A percentile compares a stretch with the other conserved stretches of the same genome.
phyloP scores from a whole-genome alignment of 495 filamentous ascomycete genomes.

The Parathielavia hyrcaniae region DNA sequence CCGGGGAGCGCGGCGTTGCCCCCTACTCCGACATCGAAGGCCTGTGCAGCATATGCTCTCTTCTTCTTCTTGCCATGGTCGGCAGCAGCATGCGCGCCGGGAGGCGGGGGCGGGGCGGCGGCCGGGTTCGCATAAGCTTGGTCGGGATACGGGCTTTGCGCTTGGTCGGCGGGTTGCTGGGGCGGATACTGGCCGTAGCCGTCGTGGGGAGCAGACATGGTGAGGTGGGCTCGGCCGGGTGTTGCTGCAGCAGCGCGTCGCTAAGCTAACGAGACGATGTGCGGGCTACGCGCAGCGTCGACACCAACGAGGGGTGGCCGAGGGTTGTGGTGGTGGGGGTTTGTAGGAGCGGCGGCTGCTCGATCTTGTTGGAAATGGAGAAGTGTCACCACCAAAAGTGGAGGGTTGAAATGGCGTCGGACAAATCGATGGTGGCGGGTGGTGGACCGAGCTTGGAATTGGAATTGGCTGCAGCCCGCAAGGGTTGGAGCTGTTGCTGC shows the following conservation, averaged over 20 bases:
- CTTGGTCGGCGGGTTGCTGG: constrained; percentile 49
- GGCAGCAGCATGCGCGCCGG: constrained; percentile 36
- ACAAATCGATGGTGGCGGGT: constrained; percentile 12
- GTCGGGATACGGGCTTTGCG: constrained; percentile 36
- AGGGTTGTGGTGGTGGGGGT: not conserved
- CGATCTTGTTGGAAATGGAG: constrained; percentile 4
- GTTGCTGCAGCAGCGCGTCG: constrained; percentile 12
- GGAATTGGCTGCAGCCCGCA: constrained; percentile 12
- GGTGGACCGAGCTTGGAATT: constrained; percentile 19
- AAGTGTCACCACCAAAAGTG: no score
- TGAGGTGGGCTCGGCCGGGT: constrained; percentile 27
- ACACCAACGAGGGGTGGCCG: constrained; percentile 2
- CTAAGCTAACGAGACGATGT: not conserved
- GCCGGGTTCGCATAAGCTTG: constrained; percentile 35
- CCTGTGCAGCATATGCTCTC: constrained; percentile 85
- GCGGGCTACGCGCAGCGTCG: constrained; percentile 15
- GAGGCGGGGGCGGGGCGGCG: constrained; percentile 36
- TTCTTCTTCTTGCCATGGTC: constrained; percentile 70
- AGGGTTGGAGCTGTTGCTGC: constrained; percentile 19
- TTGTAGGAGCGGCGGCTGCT: not conserved
- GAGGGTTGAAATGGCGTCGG: constrained; percentile 9
- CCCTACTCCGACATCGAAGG: constrained; percentile 86
- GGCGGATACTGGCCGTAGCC: constrained; percentile 56
- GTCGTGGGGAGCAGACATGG: constrained; percentile 52
- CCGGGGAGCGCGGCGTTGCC: constrained; percentile 67